Evolutionary conservation across 768 basidiomycete genomes (phyloP), one percentile per base, ranked within the genome.

Genomic region (Calvatia gigantea): DNA sequence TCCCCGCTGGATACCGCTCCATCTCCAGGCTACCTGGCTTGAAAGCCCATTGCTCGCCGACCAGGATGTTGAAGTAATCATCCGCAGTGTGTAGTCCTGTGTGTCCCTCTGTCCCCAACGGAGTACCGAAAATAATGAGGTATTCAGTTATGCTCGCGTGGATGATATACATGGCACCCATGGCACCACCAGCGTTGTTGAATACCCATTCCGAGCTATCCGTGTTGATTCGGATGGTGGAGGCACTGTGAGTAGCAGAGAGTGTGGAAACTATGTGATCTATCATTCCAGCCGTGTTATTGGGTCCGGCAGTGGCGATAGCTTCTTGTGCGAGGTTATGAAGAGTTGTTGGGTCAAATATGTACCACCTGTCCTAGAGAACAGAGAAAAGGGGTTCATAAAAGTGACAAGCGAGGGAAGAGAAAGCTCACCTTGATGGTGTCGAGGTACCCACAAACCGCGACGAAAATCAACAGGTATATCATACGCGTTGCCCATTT

Each of bases 91-190:
- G 96, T 53, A 96, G 62, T 6, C 97, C 97, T 12, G 86, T 82
- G 67, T 98, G 97, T 2, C 97, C 97, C 73, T 99, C 97, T 2
- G 96, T 98, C 8, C 97, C 97, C 8, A 98, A 78, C 0, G 97
- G 94, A 0, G 95, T 96, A 3, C 97, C 95, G 60, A 97, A 97
- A 62, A 98, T 87, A 68, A 94, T 94, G 62, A 93, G 82, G 74
- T 96, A 99, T 75, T 99, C 97, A 8, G 96, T 98, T 64, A 99
- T 87, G 72, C 85, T 89, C 15, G 96, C 93, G 65, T 98, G 97
- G 60, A 98, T 91, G 72, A 98, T 81, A 69, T 94, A 97, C 96
- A 99, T 98, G 31, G 87, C 87, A 39, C 94, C 94, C 95, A 96
- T 98, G 0, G 94, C 94, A 57, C 97, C 97, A 9, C 95, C 97